Conservation (phyloP, 2,329 filamentous ascomycete genomes). For the Byssothecium circinans region DNA sequence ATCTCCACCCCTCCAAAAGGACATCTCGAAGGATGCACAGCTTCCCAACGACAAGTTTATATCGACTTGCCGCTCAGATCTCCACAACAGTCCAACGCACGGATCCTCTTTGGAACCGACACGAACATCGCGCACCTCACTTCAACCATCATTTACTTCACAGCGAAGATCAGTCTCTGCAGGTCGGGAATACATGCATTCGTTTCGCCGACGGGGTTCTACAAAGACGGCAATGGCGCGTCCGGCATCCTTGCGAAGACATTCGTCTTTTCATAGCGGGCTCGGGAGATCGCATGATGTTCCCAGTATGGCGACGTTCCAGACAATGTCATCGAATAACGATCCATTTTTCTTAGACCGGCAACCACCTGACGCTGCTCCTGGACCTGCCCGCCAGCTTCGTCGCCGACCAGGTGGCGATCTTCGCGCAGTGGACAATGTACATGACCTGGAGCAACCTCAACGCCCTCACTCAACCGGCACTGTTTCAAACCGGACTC, state of each 20-base stretch:
- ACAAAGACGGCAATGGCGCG: constrained; percentile 31
- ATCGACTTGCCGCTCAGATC: constrained; percentile 20
- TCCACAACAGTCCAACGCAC: constrained; percentile 19
- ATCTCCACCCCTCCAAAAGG: constrained; percentile 14
- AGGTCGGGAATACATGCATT: constrained; percentile 36
- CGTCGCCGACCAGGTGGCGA: constrained; percentile 53
- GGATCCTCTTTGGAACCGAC: constrained; percentile 15
- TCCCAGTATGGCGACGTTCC: constrained; percentile 62
- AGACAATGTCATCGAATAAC: constrained; percentile 46
- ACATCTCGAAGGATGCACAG: constrained; percentile 21
- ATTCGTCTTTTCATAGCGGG: constrained; percentile 63
- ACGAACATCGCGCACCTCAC: constrained; percentile 21
- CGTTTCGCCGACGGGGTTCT: constrained; percentile 38
- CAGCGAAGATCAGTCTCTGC: constrained; percentile 36
- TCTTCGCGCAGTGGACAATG: constrained; percentile 50
- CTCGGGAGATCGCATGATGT: constrained; percentile 55
- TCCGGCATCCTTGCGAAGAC: constrained; percentile 52
- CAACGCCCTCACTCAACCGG: constrained; percentile 53
- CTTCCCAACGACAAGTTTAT: constrained; percentile 13
- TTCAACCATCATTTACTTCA: constrained; percentile 20
- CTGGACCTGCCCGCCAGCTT: constrained; percentile 42
- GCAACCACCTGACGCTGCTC: constrained; percentile 23
- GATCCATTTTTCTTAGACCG: constrained; percentile 45
- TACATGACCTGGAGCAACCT: constrained; percentile 48
- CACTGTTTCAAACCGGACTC: constrained; percentile 49